These are phyloP conservation scores for Colletotrichum shisoi DNA, from an alignment of 2,329 filamentous ascomycete species.

Conservation along the genomic window DNA sequence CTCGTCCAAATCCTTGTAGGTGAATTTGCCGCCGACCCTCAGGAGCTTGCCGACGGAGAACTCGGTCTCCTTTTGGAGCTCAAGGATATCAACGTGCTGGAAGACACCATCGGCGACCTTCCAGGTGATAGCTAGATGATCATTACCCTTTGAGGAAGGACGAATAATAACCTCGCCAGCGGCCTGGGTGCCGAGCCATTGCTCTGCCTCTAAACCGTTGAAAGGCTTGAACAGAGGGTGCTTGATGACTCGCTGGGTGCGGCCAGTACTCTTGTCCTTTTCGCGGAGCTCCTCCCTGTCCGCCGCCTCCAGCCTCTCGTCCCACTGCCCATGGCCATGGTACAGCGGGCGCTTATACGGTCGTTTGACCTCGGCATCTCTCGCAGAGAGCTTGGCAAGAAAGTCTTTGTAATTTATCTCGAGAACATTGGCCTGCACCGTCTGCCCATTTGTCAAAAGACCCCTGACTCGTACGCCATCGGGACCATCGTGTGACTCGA, in stretches of 20 bases:
- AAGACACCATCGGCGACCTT: slow-evolving; percentile 97
- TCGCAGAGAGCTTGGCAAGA: slow-evolving; percentile 80
- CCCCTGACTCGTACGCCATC: slow-evolving; percentile 75
- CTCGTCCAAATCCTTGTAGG: slow-evolving; percentile 95
- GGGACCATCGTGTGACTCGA: slow-evolving; percentile 83
- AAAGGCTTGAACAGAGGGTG: slow-evolving; percentile 95
- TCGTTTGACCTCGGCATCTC: slow-evolving; percentile 79
- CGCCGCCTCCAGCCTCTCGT: slow-evolving; percentile 78
- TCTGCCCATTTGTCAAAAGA: slow-evolving; percentile 80
- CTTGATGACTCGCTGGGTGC: slow-evolving; percentile 94
- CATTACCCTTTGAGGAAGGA: slow-evolving; percentile 91
- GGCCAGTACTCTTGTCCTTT: slow-evolving; percentile 84
- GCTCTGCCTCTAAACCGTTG: slow-evolving; percentile 90
- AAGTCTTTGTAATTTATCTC: slow-evolving; percentile 89
- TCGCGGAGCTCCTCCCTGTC: slow-evolving; percentile 85
- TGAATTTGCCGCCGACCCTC: slow-evolving; percentile 86
- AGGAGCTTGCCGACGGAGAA: slow-evolving; percentile 89
- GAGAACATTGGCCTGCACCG: slow-evolving; percentile 84
- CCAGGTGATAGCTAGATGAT: slow-evolving; percentile 96
- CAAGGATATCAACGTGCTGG: slow-evolving; percentile 96
- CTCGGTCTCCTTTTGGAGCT: slow-evolving; percentile 96
- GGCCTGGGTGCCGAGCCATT: slow-evolving; percentile 86
- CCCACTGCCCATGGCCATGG: slow-evolving; percentile 83
- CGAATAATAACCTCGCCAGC: slow-evolving; percentile 93
- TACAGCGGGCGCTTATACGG: slow-evolving; percentile 75